These are phyloP conservation scores for Penicillium paxilli DNA, from an alignment of 495 filamentous ascomycete species.

Conservation along the genomic window DNA sequence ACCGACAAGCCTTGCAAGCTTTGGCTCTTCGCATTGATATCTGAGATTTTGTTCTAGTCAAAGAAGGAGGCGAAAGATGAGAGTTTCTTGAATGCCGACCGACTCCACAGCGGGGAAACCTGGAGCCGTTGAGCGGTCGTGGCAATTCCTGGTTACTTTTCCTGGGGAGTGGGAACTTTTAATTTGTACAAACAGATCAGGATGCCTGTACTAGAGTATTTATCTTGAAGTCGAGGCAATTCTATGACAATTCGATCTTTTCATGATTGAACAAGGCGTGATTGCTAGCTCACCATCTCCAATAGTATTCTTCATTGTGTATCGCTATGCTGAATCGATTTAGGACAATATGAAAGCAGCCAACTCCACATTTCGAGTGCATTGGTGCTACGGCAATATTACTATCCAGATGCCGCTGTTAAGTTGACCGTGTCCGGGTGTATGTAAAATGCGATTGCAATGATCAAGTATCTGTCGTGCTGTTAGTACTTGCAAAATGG, in stretches of 20 bases:
- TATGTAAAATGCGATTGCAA: slow-evolving; percentile 76
- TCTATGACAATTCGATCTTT: too few species aligned
- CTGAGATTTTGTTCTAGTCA: background rate
- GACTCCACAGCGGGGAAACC: background rate
- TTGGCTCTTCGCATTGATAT: slow-evolving; percentile 20
- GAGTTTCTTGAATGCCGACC: background rate
- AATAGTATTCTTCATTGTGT: too few species aligned
- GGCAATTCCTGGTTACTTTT: background rate
- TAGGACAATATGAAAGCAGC: too few species aligned
- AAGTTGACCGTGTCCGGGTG: slow-evolving; percentile 57
- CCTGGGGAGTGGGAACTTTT: background rate
- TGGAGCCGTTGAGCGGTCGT: background rate
- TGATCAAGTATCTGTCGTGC: slow-evolving; percentile 62
- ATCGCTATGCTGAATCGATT: too few species aligned
- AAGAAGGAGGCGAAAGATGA: background rate
- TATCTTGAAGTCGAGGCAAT: too few species aligned
- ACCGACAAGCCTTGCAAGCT: slow-evolving; percentile 16
- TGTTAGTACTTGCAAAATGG: background rate
- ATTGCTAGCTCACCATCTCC: too few species aligned
- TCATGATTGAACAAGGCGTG: too few species aligned
- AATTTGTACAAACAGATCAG: too few species aligned
- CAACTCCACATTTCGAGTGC: too few species aligned
- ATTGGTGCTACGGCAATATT: too few species aligned
- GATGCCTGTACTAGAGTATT: too few species aligned
- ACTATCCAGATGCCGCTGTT: background rate